Percentiles rank a stretch among this genome's conserved stretches.
These are phyloP conservation scores for Anisodus acutangulus DNA, from an alignment of 257 asterid genomes.

Conservation along the genomic window DNA sequence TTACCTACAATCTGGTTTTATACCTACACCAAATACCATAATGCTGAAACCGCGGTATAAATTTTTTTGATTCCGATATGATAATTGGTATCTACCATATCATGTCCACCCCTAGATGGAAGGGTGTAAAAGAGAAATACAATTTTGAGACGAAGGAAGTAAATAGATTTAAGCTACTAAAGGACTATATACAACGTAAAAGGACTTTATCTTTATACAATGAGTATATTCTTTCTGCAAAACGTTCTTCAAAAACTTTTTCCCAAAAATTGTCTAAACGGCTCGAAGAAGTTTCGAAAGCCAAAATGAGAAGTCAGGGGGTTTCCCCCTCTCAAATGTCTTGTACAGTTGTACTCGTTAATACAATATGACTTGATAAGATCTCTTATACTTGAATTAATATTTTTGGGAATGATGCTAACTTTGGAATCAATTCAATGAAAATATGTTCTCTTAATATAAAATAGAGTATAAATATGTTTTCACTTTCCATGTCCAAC, in stretches of 20 bases:
- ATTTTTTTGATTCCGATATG: too few species aligned
- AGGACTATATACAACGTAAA: too few species aligned
- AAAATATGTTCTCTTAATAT: not conserved
- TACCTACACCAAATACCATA: too few species aligned
- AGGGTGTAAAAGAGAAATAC: too few species aligned
- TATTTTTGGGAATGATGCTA: not conserved
- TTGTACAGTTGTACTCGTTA: not conserved
- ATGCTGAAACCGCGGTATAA: too few species aligned
- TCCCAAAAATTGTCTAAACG: not conserved
- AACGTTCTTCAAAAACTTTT: not conserved
- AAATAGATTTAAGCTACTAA: too few species aligned
- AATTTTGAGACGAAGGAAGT: too few species aligned
- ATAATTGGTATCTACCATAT: too few species aligned
- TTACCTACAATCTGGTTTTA: too few species aligned
- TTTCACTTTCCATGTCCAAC: conserved; percentile 30
- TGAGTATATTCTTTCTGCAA: too few species aligned
- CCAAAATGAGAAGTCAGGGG: not conserved
- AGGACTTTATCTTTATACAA: too few species aligned
- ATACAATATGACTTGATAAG: not conserved
- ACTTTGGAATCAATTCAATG: not conserved
- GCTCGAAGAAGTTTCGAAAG: not conserved
- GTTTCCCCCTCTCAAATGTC: not conserved
- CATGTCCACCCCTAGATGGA: too few species aligned
- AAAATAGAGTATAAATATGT: not conserved
- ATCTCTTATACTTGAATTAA: not conserved